A percentile compares a stretch with the other conserved stretches of the same genome.
These are phyloP conservation scores for Fistulinella staudtii DNA, from an alignment of 1,284 basidiomycete genomes.

Conservation along the genomic window DNA sequence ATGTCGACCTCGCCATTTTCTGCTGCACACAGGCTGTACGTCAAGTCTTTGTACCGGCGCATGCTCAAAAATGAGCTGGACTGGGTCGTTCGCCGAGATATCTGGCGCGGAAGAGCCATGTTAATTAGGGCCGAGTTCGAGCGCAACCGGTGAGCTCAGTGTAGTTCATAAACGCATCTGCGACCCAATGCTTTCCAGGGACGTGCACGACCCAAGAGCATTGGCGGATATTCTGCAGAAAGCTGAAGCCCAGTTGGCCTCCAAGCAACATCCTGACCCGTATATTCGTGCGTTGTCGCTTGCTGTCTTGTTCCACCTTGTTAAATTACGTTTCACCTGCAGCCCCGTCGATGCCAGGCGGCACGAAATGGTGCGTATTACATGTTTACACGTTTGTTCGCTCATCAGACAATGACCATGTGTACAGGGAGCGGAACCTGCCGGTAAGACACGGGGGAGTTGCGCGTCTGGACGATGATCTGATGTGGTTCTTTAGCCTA, in stretches of 20 bases:
- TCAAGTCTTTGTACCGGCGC: slow-evolving; percentile 89
- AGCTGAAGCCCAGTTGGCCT: slow-evolving; percentile 75
- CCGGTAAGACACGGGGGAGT: slow-evolving; percentile 47
- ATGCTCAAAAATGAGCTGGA: slow-evolving; percentile 82
- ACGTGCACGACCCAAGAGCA: slow-evolving; percentile 85
- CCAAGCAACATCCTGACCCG: slow-evolving; percentile 81
- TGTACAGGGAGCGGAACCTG: slow-evolving; percentile 64
- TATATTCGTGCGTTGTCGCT: slow-evolving; percentile 67
- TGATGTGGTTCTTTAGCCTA: slow-evolving; percentile 12
- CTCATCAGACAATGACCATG: slow-evolving; percentile 14
- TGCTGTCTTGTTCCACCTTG: background rate
- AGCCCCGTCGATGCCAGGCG: slow-evolving; percentile 79
- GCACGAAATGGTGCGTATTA: slow-evolving; percentile 79
- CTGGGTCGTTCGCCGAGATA: slow-evolving; percentile 82
- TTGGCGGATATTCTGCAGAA: slow-evolving; percentile 77
- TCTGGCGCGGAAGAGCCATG: slow-evolving; percentile 83
- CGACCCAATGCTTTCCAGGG: slow-evolving; percentile 40
- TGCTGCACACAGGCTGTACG: slow-evolving; percentile 77
- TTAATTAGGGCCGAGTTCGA: slow-evolving; percentile 91
- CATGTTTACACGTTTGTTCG: background rate
- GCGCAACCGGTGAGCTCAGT: slow-evolving; percentile 68
- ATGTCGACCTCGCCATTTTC: slow-evolving; percentile 64
- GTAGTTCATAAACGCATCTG: background rate
- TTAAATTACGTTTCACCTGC: slow-evolving; percentile 1
- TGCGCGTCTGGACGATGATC: background rate